Evolutionary conservation across 805 yeast genomes (phyloP).

Genomic region (Candida nanaspora): DNA sequence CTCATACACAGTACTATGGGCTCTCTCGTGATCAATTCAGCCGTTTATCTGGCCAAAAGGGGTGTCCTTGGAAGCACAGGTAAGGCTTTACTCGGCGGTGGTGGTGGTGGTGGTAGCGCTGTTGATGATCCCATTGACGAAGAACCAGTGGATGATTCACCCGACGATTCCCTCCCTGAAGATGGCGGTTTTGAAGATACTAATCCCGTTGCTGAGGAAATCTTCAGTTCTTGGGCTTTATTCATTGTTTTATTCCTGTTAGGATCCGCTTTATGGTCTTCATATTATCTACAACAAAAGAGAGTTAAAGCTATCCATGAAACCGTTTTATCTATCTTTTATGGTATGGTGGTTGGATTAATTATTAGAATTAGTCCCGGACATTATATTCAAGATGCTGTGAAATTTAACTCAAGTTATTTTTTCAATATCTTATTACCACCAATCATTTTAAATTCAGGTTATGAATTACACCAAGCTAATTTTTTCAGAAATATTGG

Average conservation of each 20-base stretch:
- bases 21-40: constrained; percentile 15
- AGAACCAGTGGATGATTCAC: constrained; percentile 29
- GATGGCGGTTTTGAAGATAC: constrained; percentile 45
- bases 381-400: constrained; percentile 94
- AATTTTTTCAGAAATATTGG: constrained; percentile 91
- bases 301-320: constrained; percentile 95
- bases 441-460: constrained; percentile 93
- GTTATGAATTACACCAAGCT: constrained; percentile 93
- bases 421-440: constrained; percentile 92
- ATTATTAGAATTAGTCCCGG: constrained; percentile 90
- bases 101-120: no score
- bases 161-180: constrained; percentile 39
- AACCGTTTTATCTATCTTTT: constrained; percentile 90
- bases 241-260: constrained; percentile 76
- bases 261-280: constrained; percentile 89
- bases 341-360: constrained; percentile 94
- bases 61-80: constrained; percentile 17
- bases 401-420: constrained; percentile 88
- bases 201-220: constrained; percentile 89
- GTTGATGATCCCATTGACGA: constrained; percentile 30
- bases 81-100: constrained; percentile 7
- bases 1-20: no score
- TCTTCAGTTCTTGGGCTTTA: constrained; percentile 95
- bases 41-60: constrained; percentile 14
- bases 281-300: constrained; percentile 85